A percentile compares a stretch with the other conserved stretches of the same genome.
phyloP scores from a whole-genome alignment of 148 eudicot species.

The Rhododendron ovatum region DNA sequence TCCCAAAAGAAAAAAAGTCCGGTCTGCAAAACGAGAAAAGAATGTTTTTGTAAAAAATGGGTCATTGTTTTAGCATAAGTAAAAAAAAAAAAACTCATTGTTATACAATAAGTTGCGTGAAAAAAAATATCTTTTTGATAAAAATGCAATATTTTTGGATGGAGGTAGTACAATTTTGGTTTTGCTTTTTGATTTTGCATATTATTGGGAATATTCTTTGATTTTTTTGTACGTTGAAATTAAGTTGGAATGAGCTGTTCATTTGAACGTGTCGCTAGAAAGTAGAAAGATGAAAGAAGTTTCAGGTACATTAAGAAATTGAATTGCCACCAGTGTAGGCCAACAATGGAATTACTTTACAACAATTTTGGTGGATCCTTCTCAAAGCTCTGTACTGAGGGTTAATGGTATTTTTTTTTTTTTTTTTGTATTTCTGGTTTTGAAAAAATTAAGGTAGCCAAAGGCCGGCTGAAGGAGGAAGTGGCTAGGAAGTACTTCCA shows the following conservation, averaged over 20 bases:
- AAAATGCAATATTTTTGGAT: neutral
- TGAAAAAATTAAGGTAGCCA: constrained; percentile 23
- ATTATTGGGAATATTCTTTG: neutral
- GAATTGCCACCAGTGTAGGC: neutral
- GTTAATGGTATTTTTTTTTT: neutral
- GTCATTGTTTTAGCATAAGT: neutral
- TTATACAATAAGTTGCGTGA: no score
- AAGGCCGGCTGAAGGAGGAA: constrained; percentile 42
- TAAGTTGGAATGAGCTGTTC: neutral
- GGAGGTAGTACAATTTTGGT: neutral
- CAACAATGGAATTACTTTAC: neutral
- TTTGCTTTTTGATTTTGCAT: neutral
- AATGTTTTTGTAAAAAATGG: neutral
- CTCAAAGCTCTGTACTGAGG: neutral
- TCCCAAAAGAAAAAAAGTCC: neutral
- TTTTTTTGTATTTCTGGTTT: neutral
- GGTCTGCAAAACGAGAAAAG: neutral
- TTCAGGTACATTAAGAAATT: neutral
- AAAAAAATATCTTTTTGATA: no score
- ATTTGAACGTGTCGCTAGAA: neutral
- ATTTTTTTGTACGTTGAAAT: neutral
- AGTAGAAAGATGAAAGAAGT: neutral
- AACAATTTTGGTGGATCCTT: neutral
- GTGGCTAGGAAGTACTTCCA: constrained; percentile 57
- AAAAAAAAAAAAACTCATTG: neutral